Percentiles rank a stretch among this genome's conserved stretches.
Conservation (phyloP, 2,329 filamentous ascomycete genomes). For the Akanthomyces uredinophilus region DNA sequence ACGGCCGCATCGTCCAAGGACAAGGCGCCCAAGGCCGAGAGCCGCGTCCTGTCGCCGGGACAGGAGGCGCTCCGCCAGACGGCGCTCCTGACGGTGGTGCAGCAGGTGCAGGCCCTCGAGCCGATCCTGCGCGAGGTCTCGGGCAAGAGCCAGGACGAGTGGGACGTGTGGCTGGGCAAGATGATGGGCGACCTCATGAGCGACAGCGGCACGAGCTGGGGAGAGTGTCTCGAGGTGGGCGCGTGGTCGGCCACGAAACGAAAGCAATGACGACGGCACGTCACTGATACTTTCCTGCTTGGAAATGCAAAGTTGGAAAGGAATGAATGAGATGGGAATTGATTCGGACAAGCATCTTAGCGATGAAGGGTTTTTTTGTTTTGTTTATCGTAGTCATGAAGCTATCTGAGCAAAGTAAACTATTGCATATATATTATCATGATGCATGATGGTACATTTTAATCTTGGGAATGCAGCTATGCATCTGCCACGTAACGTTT, state of each 20-base stretch:
- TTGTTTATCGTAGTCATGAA: neutral
- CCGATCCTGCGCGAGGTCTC: constrained; percentile 75
- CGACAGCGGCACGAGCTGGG: constrained; percentile 71
- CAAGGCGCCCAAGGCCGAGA: constrained; percentile 12
- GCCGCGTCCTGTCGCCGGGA: constrained; percentile 48
- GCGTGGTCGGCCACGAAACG: constrained; percentile 84
- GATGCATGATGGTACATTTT: neutral
- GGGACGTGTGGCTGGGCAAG: constrained; percentile 82
- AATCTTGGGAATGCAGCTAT: constrained; percentile 13
- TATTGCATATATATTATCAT: neutral
- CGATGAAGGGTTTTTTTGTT: neutral
- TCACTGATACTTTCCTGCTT: too few relatives aligned
- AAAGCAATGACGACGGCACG: neutral
- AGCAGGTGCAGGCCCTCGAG: constrained; percentile 81
- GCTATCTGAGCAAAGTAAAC: neutral
- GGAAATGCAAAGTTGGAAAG: neutral
- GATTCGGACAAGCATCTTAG: constrained; percentile 1
- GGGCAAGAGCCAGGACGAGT: constrained; percentile 85
- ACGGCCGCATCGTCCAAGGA: neutral
- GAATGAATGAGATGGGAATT: neutral
- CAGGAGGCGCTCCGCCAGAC: constrained; percentile 67
- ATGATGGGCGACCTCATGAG: constrained; percentile 82
- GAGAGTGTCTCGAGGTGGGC: constrained; percentile 80
- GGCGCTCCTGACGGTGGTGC: constrained; percentile 69
- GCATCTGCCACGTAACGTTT: constrained; percentile 63